Conservation (phyloP, 2,329 filamentous ascomycete genomes). For the Penicillium sp. region DNA sequence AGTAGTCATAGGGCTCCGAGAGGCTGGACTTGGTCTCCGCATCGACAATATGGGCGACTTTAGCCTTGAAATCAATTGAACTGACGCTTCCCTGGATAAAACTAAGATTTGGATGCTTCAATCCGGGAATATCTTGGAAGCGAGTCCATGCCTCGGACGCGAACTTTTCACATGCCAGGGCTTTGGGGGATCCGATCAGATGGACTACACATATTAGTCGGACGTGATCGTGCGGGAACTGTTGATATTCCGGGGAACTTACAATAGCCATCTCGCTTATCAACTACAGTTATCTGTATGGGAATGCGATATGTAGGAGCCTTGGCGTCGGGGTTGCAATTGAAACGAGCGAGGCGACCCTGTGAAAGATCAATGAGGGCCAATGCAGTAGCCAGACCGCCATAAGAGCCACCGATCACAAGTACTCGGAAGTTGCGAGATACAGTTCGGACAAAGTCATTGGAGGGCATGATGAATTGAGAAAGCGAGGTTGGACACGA, state of each 20-base stretch:
- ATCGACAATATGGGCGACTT: conserved; percentile 58
- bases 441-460: conserved; percentile 22
- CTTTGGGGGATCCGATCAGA: conserved; percentile 71
- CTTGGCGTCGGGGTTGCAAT: conserved; percentile 23
- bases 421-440: conserved; percentile 53
- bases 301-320: conserved; percentile 47
- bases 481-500: neutral
- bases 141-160: conserved; percentile 68
- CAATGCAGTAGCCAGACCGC: conserved; percentile 64
- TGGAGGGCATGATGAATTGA: conserved; percentile 25
- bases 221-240: too few species aligned
- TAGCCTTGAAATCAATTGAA: conserved; percentile 58
- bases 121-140: conserved; percentile 64
- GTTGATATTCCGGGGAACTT: conserved; percentile 19
- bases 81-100: conserved; percentile 66
- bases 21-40: conserved; percentile 44
- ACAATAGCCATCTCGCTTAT: conserved; percentile 84
- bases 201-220: conserved; percentile 55
- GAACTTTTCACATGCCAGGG: conserved; percentile 62
- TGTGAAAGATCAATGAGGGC: conserved; percentile 66
- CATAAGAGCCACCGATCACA: conserved; percentile 69
- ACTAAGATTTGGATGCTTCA: conserved; percentile 61
- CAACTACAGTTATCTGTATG: conserved; percentile 69
- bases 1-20: conserved; percentile 63
- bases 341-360: conserved; percentile 53